Evolutionary conservation across 306 rosid genomes (phyloP), one percentile per base, ranked within the genome.

Genomic region (Acmispon strigosus): DNA sequence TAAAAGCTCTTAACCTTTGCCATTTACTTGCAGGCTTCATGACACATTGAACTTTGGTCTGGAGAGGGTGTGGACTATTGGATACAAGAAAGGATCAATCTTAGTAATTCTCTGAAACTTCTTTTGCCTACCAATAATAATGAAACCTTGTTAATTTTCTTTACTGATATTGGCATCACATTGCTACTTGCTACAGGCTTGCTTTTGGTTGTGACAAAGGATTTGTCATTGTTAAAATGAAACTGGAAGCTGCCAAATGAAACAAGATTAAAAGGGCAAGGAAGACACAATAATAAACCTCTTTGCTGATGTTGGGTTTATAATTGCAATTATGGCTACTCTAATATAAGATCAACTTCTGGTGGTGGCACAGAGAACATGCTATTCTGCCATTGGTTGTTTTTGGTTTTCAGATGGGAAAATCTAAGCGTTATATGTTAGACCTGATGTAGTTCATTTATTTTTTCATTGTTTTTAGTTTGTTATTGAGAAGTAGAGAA

Each of bases 161-260:
- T 64, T 24, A 20, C 55, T 66, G 1, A 54, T 36, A 32, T 32
- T 66, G 34, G 27, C 17, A 68, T 48, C 57, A 44, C 18, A 24
- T 48, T n/a, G n/a, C 37, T 74, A 34, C 16, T 76, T 24, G 11
- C 12, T 76, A 11, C 86, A 81, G 88, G 74, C 59, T 86, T 76
- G 83, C 67, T 19, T 86, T 86, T 79, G 91, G 88, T 29, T 81
- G 86, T 76, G 91, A 86, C 83, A 70, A 70, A 47, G 86, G 91
- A 76, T 69, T 78, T 48, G n/a, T 67, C 44, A 22, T 81, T 9
- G 68, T 73, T 55, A 81, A 63, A 24, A 32, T 86, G 15, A 69
- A n/a, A n/a, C n/a, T n/a, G n/a, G n/a, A n/a, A n/a, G n/a, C n/a
- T n/a, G 43, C 37, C 59, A 72, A 76, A 10, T 56, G 45, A 75